Conservation (phyloP, 257 asterid species). For the Gentiana dahurica region DNA sequence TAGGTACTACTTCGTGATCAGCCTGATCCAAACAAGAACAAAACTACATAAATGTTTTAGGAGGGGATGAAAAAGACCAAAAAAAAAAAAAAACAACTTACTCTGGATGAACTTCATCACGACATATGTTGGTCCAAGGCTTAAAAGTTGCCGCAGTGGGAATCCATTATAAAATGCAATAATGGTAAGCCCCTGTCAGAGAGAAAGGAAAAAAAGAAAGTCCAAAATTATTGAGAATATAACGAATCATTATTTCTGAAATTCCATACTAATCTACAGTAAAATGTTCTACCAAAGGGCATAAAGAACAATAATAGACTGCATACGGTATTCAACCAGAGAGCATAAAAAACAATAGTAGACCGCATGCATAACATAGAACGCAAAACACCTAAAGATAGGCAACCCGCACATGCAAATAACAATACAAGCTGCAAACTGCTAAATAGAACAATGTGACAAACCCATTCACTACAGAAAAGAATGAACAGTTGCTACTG, state of each 20-base stretch:
- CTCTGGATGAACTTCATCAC: slow-evolving; percentile 88
- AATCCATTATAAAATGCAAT: slow-evolving; percentile 57
- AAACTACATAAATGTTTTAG: no score
- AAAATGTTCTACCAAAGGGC: slow-evolving; percentile 2
- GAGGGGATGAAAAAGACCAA: no score
- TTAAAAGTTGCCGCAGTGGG: slow-evolving; percentile 66
- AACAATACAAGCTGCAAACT: no score
- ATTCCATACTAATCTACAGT: background rate
- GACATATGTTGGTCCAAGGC: slow-evolving; percentile 91
- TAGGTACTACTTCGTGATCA: background rate
- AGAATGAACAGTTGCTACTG: no score
- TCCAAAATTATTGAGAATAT: slow-evolving; percentile 2
- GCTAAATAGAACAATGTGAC: no score
- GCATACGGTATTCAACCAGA: no score
- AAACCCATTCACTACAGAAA: no score
- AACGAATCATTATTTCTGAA: background rate
- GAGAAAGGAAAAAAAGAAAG: slow-evolving; percentile 6
- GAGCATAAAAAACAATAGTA: no score
- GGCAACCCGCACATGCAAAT: no score
- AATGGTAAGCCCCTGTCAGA: slow-evolving; percentile 66
- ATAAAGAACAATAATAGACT: background rate
- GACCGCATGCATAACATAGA: no score
- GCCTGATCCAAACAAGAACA: background rate
- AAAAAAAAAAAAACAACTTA: slow-evolving; percentile 20
- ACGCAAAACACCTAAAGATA: no score